Conservation (phyloP, 2,329 filamentous ascomycete genomes). For the Epichloe sibirici region DNA sequence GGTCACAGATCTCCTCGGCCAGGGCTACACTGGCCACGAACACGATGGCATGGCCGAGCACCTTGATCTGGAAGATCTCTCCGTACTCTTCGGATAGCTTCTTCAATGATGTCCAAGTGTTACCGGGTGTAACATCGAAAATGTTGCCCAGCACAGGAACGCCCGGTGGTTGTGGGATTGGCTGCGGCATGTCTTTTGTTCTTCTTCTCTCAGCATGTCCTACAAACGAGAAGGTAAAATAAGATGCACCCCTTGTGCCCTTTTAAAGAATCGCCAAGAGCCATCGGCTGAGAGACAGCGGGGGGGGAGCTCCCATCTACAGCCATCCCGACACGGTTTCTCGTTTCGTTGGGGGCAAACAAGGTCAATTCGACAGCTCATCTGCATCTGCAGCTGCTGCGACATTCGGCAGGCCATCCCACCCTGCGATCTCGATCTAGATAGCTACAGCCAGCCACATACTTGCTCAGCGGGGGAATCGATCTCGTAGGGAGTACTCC, state of each 20-base stretch:
- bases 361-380: background rate
- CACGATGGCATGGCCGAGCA: constrained; percentile 20
- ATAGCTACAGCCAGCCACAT: constrained; percentile 3
- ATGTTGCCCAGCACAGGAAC: constrained; percentile 26
- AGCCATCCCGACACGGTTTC: background rate
- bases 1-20: constrained; percentile 37
- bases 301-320: background rate
- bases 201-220: background rate
- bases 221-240: background rate
- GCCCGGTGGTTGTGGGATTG: constrained; percentile 23
- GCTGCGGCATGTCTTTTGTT: constrained; percentile 17
- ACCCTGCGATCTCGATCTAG: background rate
- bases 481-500: background rate
- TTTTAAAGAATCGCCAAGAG: background rate
- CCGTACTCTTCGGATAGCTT: constrained; percentile 22
- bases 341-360: background rate
- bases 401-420: background rate
- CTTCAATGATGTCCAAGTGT: constrained; percentile 26
- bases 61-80: constrained; percentile 27
- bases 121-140: constrained; percentile 21
- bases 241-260: background rate
- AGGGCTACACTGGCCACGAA: constrained; percentile 38
- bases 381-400: background rate
- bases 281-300: background rate
- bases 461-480: background rate